Evolutionary conservation across 106 monocot genomes (phyloP), one percentile per base, ranked within the genome.

Genomic region (Cymbidium sinense): DNA sequence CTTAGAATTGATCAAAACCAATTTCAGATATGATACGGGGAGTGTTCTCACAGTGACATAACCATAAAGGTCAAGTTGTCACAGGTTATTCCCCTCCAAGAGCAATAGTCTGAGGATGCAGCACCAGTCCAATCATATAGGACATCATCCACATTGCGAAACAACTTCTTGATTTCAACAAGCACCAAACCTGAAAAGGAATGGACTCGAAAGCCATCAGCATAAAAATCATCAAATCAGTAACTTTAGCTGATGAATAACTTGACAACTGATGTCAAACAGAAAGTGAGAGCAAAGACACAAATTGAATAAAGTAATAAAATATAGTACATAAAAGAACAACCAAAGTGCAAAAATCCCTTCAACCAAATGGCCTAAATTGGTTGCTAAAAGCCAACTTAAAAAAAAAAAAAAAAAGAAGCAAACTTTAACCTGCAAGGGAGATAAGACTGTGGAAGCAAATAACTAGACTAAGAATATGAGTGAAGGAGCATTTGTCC

Each of bases 81-180:
- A 73, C 96, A 98, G 23, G 80, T 76, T 7, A 98, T 88, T 3
- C 96, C 96, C 82, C 96, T 85, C 96, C 96, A 98, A 0, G 87
- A 92, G 50, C 96, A 94, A 62, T 90, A 88, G 30, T 90, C 89
- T 1, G 81, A 81, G 19, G 87, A 82, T 4, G 86, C 72, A 2
- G 79, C 62, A 15, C 83, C 88, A 13, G 77, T 84, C 96, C 96
- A 98, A 58, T 94, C 85, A 77, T 84, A 88, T 51, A 98, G 58
- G 28, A 88, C 79, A 65, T 94, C 94, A 52, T 87, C 94, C 9
- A 90, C 94, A 73, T 94, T 86, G 27, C 90, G 73, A 70, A 98
- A 92, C 0, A 91, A 92, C 70, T 94, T 94, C 81, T 94, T 98
- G 76, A 98, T 90, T 81, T 94, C 96, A 76, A 92, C 41, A 11